Base-by-base conservation (phyloP, 2,329 filamentous ascomycete genomes). In the Fusarium phyllophilum region DNA sequence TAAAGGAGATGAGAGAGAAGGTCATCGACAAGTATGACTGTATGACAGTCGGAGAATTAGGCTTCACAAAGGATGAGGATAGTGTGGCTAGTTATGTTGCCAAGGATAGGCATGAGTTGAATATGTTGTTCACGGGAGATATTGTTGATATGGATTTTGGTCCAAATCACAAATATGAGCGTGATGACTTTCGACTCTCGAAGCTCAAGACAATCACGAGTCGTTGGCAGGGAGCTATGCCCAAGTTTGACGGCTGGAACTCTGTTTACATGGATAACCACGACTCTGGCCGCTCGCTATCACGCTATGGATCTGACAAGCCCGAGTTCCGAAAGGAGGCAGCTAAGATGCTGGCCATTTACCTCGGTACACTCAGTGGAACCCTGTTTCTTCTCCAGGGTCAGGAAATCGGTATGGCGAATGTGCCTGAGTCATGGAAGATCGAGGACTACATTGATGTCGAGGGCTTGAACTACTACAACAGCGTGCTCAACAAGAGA, bases 261-360 rank as follows among this genome's bases (percentile, higher is more conserved):
- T 85, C 86, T 0, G 82, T 85, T 0, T 90, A 89, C 68, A 81
- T 86, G 71, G 88, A 89, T 41, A 89, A 89, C 63, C 88, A 89
- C 70, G 88, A 89, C 72, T 85, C 87, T n/a, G 84, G 85, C 0
- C 83, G 88, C 0, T 86, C 84, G 1, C 77, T 90, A 0, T 86
- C 85, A 5, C 83, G 88, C 0, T 89, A 85, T 60, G 83, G 80
- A 1, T 83, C 83, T 3, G 84, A 86, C 31, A 69, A 80, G 0
- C 82, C 84, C 0, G 72, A 82, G 20, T 80, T 81, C 52, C 81
- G 86, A 9, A 80, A 77, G 2, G 68, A 78, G 1, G 82, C 83
- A 6, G 86, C 84, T 1, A 88, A 87, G 72, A 85, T 88, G 84
- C 78, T 88, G 6, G 85, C 85, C 0, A 74, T 83, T 9, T 82